Conservation (phyloP, 2,329 filamentous ascomycete genomes). For the Scedosporium aurantiacum region DNA sequence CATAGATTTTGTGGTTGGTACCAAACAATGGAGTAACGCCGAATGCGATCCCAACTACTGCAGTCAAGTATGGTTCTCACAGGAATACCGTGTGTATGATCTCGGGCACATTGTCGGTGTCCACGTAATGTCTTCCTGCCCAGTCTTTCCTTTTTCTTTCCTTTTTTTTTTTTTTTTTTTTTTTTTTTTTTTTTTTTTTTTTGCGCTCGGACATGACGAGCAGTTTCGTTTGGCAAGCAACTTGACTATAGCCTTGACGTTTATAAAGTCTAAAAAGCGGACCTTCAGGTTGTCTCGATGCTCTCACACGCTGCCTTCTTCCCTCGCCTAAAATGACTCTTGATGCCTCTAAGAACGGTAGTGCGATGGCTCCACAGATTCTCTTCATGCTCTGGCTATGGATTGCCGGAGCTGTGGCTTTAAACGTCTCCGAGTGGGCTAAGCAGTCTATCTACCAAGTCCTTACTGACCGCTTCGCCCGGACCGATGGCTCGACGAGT, state of each 20-base stretch:
- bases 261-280: too few species aligned
- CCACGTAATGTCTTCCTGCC: neutral
- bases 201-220: neutral
- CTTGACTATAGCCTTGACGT: too few species aligned
- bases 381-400: neutral
- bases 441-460: constrained; percentile 34
- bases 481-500: constrained; percentile 24
- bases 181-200: neutral
- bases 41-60: neutral
- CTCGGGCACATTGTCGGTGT: neutral
- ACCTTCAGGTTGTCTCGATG: too few species aligned
- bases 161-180: neutral
- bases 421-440: constrained; percentile 23
- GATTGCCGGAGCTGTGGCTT: constrained; percentile 8
- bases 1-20: neutral
- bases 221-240: too few species aligned
- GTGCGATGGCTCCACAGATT: neutral
- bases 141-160: too few species aligned
- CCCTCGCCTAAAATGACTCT: neutral
- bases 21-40: neutral
- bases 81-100: neutral
- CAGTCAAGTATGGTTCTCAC: neutral
- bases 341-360: neutral
- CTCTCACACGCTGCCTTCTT: too few species aligned
- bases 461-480: constrained; percentile 31